Evolutionary conservation across 2,329 filamentous ascomycete genomes (phyloP), one percentile per base, ranked within the genome.

Genomic region (Didymosphaeria variabile): DNA sequence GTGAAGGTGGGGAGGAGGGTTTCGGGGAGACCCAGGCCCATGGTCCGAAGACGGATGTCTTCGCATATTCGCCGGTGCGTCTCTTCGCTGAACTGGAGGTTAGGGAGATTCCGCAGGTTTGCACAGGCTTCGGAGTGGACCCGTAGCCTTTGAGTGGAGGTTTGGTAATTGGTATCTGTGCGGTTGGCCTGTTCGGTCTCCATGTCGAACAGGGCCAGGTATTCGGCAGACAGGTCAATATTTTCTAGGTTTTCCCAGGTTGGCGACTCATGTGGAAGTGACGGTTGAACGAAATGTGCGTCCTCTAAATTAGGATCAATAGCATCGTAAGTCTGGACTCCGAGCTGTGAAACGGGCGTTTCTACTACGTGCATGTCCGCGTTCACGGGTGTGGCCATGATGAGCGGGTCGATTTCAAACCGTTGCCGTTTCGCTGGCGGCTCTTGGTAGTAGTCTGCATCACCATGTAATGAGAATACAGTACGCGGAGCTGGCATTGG

Each of bases 1-100:
- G 65, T 65, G 8, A 65, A 65, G 38, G 58, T 63, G 0, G 67
- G 67, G 19, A 69, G 36, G n/a, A 65, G 60, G 3, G 57, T 38
- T 32, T 61, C 58, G 8, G 51, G 52, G n/a, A 56, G 55, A 2
- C 63, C 62, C 19, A 55, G 57, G 12, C 55, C 36, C 13, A 42
- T 52, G 13, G 63, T 31, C 9, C 67, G 57, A 17, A 57, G 32
- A 29, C 53, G 57, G 15, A 64, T 54, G 32, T 69, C 67, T 7
- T 62, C 49, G 23, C 60, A 64, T 12, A 70, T 60, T 23, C 60
- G 60, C 19, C 38, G 47, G 15, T 65, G 57, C 1, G 53, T 36
- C 5, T 55, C 53, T 17, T 62, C 54, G n/a, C 34, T 51, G 36
- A 65, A 65, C 8, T 42, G 51, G 23, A 62, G 59, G 26, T 50